Evolutionary conservation across 371 early-diverging fungal genomes (phyloP), one percentile per base, ranked within the genome.

Genomic region (Chytridiales sp.): DNA sequence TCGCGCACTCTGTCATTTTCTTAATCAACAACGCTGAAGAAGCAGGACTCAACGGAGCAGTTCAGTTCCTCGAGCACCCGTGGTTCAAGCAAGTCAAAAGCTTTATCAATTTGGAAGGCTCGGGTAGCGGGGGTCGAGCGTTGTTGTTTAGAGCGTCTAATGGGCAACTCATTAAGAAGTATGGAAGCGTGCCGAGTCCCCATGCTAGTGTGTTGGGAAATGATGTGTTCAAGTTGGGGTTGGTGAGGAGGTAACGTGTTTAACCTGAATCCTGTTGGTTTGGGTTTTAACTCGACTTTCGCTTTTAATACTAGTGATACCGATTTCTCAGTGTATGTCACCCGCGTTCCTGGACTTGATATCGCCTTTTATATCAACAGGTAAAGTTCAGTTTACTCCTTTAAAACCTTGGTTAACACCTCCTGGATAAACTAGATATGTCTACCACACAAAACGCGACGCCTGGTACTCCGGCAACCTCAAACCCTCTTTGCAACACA

Each of bases 21-120:
- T 81, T 89, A 66, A 83, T 92, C 47, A 91, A 92, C 69, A 88
- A 90, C 65, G 84, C 83, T 36, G 93, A 93, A 67, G 93, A 93
- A 67, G 72, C 75, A 32, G 59, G 60, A 8, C 32, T 69, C 15
- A 68, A 83, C 54, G 93, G 93, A 9, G 87, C 87, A 0, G 66
- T 72, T 17, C 75, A 81, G 0, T 87, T 92, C 65, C 70, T 85
- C 38, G 67, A 80, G 19, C 90, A 91, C 65, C 82, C 84, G 11
- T 87, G 87, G 87, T 79, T 79, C 34, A 59, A 75, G n/a, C 64
- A 83, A 19, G 81, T 89, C 43, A 81, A 82, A 36, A 76, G 85
- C 0, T 90, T 89, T 63, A 73, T 92, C 59, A 92, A 92, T 62
- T 76, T 92, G 26, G 69, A 69, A 27, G 69, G 69, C 2, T 52